Percentiles rank a stretch among this genome's conserved stretches.
Evolutionary conservation across 1,284 basidiomycete species (phyloP).

Genomic region (Trametes polyzona): DNA sequence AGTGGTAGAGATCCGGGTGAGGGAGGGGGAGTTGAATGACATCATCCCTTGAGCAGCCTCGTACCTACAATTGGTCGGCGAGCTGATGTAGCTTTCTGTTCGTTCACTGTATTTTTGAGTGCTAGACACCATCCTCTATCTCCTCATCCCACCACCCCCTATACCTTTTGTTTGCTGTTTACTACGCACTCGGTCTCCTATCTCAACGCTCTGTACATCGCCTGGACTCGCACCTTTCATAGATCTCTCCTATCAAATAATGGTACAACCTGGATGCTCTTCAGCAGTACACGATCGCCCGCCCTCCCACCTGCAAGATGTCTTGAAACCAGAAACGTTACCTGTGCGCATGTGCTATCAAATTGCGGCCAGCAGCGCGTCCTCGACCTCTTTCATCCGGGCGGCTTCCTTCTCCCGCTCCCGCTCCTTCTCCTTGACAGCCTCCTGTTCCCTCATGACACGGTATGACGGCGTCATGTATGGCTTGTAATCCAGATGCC

Average conservation of each 20-base stretch:
- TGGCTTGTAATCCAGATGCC: conserved; percentile 81
- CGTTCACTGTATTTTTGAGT: conserved; percentile 18
- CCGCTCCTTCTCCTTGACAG: conserved; percentile 64
- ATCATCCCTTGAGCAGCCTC: conserved; percentile 61
- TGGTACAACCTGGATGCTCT: conserved; percentile 6
- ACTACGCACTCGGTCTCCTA: conserved; percentile 9
- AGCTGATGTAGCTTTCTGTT: conserved; percentile 14
- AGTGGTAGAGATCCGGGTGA: conserved; percentile 81
- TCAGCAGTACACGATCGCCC: neutral
- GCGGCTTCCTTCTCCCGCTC: conserved; percentile 58
- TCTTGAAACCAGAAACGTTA: neutral
- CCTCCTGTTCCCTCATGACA: conserved; percentile 67
- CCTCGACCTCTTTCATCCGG: conserved; percentile 63
- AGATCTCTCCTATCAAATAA: conserved; percentile 1
- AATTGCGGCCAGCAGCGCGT: conserved; percentile 56
- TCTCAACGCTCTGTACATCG: conserved; percentile 17
- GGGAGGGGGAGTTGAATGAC: conserved; percentile 72
- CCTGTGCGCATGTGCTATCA: conserved; percentile 16
- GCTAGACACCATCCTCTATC: conserved; percentile 20
- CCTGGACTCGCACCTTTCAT: conserved; percentile 4
- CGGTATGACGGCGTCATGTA: conserved; percentile 71
- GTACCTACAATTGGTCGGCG: conserved; percentile 1
- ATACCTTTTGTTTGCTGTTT: conserved; percentile 27
- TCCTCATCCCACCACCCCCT: conserved; percentile 8
- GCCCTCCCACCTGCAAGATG: neutral